Evolutionary conservation across 2,329 filamentous ascomycete species (phyloP), one percentile per base, ranked within the genome.

Genomic region (Orbilia oligospora): DNA sequence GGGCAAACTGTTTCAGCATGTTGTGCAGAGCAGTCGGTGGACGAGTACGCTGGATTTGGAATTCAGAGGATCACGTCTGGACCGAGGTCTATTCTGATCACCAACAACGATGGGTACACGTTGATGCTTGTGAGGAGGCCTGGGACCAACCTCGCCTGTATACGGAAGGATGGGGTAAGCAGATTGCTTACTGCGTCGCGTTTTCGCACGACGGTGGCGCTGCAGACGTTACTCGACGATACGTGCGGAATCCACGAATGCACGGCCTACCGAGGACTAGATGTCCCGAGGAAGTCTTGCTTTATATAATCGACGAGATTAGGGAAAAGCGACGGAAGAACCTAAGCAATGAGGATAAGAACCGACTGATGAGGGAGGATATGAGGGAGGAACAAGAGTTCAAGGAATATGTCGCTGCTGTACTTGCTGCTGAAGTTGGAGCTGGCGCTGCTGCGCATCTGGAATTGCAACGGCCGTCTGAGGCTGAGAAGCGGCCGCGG

Each of bases 1-100:
- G 96, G 94, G 94, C 93, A 81, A 98, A 97, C 86, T 97, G 94
- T 87, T 99, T 99, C 86, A 95, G 92, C 86, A 98, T 98, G 96
- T 88, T 99, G 66, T 98, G 95, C 87, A 90, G 95, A 77, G 96
- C 96, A 3, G 90, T 98, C 14, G 95, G 95, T 63, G 93, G 92
- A 77, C 90, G 95, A 79, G 94, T 97, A 24, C 90, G 96, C 83
- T 99, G 96, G 96, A 92, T 99, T 10, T 99, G 96, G 96, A 98
- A 98, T 82, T 91, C 92, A 33, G 96, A 98, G 85, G 96, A 98
- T 84, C 93, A 97, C 83, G 93, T 97, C 27, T 99, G 96, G 96
- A 97, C 94, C 0, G 96, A 98, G 83, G 92, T 98, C 14, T 99
- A 97, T 86, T 97, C 94, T 1, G 93, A 96, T 80, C 94, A 97